These are phyloP conservation scores for Nakataea oryzae DNA, from an alignment of 2,329 filamentous ascomycete genomes.

Conservation along the genomic window DNA sequence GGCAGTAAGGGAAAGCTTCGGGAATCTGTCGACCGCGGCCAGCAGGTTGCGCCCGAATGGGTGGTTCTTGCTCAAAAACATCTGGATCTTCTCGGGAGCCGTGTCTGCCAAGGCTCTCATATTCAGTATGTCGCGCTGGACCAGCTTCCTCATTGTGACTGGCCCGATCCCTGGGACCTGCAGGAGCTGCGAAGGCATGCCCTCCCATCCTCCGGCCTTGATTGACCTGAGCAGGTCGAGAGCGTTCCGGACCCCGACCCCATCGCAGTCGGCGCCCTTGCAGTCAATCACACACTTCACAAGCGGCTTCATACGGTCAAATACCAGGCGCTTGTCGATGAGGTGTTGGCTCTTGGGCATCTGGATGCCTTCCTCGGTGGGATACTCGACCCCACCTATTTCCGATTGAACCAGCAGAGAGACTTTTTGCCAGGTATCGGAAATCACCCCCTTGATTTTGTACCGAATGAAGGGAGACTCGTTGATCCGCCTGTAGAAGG, in stretches of 20 bases:
- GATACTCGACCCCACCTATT: constrained; percentile 55
- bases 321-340: constrained; percentile 52
- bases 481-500: constrained; percentile 63
- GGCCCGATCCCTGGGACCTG: constrained; percentile 73
- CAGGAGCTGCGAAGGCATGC: constrained; percentile 67
- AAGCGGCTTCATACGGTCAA: constrained; percentile 58
- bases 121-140: constrained; percentile 56
- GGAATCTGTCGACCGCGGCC: constrained; percentile 58
- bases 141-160: constrained; percentile 64
- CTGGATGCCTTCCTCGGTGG: constrained; percentile 40
- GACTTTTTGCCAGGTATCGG: constrained; percentile 60
- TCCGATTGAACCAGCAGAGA: constrained; percentile 69
- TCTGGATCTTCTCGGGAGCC: constrained; percentile 66
- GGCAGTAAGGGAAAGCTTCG: constrained; percentile 35
- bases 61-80: constrained; percentile 65
- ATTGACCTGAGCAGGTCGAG: constrained; percentile 72
- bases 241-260: constrained; percentile 54
- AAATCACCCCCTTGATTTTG: constrained; percentile 54
- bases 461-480: constrained; percentile 58
- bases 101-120: constrained; percentile 59
- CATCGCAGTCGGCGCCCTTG: constrained; percentile 45
- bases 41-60: constrained; percentile 69
- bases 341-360: constrained; percentile 43
- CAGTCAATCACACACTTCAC: constrained; percentile 71
- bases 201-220: constrained; percentile 70